Evolutionary conservation across 768 basidiomycete genomes (phyloP).

Genomic region (Pisolithus microcarpus): DNA sequence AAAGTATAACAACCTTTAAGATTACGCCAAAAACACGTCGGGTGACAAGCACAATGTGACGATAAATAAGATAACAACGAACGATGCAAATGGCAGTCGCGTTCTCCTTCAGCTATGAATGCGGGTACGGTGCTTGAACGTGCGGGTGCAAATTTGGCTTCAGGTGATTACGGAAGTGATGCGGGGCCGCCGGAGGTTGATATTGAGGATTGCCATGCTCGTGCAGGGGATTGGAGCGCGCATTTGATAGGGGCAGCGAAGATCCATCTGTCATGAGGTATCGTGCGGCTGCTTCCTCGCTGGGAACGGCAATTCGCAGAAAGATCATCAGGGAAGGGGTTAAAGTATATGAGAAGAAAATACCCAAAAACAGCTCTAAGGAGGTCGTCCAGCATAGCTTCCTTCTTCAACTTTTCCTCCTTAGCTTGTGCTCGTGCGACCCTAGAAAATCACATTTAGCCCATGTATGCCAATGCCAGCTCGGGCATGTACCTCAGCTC

Average conservation of each 20-base stretch:
- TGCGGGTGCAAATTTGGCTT: conserved; percentile 10
- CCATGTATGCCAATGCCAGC: background rate
- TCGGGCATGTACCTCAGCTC: conserved; percentile 41
- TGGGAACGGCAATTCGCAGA: conserved; percentile 3
- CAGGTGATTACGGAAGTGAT: conserved; percentile 5
- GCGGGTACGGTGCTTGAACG: conserved; percentile 9
- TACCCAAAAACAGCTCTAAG: conserved; percentile 47
- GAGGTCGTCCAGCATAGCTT: conserved; percentile 49
- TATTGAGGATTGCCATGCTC: conserved; percentile 4
- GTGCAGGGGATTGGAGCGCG: conserved; percentile 3
- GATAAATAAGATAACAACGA: background rate
- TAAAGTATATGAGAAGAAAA: conserved; percentile 14
- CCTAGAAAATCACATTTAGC: conserved; percentile 13
- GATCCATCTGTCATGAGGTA: conserved; percentile 8
- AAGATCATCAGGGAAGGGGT: background rate
- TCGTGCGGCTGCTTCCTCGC: conserved; percentile 21
- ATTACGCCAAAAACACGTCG: background rate
- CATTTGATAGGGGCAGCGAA: conserved; percentile 1
- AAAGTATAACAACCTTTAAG: no score
- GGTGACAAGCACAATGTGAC: background rate
- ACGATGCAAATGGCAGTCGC: background rate
- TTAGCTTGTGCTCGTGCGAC: conserved; percentile 44
- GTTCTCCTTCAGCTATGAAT: conserved; percentile 4
- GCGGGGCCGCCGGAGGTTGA: background rate
- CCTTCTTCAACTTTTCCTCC: conserved; percentile 52